Evolutionary conservation across 306 rosid species (phyloP).

Genomic region (Trifolium dubium): DNA sequence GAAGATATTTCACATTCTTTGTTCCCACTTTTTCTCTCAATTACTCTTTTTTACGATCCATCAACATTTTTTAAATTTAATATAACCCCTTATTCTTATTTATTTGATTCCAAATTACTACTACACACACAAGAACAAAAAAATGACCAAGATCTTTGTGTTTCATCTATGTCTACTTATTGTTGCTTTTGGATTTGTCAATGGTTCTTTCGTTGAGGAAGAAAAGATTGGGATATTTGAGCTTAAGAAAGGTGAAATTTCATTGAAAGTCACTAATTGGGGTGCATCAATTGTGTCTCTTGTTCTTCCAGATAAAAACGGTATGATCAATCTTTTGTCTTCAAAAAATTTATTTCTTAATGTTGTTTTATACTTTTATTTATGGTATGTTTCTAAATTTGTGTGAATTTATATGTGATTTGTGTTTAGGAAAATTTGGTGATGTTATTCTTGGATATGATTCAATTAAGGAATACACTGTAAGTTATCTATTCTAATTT

Average conservation of each 20-base stretch:
- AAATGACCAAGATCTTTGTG: constrained; percentile 43
- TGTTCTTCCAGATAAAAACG: constrained; percentile 49
- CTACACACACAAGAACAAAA: constrained; percentile 20
- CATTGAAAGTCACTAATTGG: constrained; percentile 55
- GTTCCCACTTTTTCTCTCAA: neutral
- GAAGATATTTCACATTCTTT: neutral
- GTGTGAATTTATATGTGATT: constrained; percentile 13
- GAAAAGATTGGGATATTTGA: constrained; percentile 44
- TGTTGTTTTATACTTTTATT: neutral
- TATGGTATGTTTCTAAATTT: neutral
- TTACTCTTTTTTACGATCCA: neutral
- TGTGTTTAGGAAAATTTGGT: constrained; percentile 63
- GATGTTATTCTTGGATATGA: constrained; percentile 85
- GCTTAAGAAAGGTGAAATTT: constrained; percentile 50
- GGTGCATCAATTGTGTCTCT: constrained; percentile 54
- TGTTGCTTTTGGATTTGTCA: constrained; percentile 37
- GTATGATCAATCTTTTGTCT: constrained; percentile 12
- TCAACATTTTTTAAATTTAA: neutral
- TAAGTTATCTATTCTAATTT: neutral
- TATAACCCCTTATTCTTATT: neutral
- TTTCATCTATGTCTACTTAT: constrained; percentile 32
- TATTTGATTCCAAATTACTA: neutral
- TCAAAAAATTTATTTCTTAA: neutral
- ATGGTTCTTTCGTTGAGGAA: constrained; percentile 17
- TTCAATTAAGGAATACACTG: constrained; percentile 62